phyloP scores from a whole-genome alignment of 2,329 filamentous ascomycete species.

The Sclerotiophoma versabilis region DNA sequence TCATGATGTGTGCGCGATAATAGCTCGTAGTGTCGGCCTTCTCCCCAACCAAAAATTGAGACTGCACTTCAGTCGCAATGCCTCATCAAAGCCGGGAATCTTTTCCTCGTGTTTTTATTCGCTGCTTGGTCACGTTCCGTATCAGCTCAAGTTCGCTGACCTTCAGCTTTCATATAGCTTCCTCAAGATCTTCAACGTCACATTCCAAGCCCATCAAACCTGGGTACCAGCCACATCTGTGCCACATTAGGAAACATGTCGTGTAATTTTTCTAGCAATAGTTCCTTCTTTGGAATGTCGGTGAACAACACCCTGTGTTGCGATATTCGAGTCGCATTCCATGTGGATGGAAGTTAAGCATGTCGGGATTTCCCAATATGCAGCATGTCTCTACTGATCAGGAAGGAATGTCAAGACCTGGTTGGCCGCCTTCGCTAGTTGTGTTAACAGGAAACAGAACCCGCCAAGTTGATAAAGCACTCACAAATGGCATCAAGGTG shows the following conservation, averaged over 20 bases:
- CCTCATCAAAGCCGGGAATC: conserved; percentile 57
- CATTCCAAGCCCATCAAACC: conserved; percentile 68
- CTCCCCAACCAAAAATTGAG: conserved; percentile 64
- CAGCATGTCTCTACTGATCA: conserved; percentile 84
- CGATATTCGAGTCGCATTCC: conserved; percentile 84
- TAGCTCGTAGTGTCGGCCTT: conserved; percentile 96
- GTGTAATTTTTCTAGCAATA: conserved; percentile 81
- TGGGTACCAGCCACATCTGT: conserved; percentile 11
- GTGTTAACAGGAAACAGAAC: conserved; percentile 87
- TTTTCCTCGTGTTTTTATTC: conserved; percentile 69
- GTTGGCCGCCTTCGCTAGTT: conserved; percentile 73
- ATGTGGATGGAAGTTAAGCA: conserved; percentile 84
- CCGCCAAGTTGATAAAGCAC: conserved; percentile 86
- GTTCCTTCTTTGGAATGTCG: conserved; percentile 75
- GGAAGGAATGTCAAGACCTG: conserved; percentile 77
- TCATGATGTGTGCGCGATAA: conserved; percentile 78
- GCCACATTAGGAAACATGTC: conserved; percentile 52
- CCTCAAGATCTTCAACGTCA: conserved; percentile 4
- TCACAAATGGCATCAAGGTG: conserved; percentile 79
- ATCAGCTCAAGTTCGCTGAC: conserved; percentile 86
- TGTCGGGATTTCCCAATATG: conserved; percentile 93
- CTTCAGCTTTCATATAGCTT: conserved; percentile 67
- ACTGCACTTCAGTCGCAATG: conserved; percentile 48
- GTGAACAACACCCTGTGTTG: conserved; percentile 86
- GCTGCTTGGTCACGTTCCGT: conserved; percentile 76